phyloP scores from a whole-genome alignment of 2,329 filamentous ascomycete species.

The Exserohilum rostratum region DNA sequence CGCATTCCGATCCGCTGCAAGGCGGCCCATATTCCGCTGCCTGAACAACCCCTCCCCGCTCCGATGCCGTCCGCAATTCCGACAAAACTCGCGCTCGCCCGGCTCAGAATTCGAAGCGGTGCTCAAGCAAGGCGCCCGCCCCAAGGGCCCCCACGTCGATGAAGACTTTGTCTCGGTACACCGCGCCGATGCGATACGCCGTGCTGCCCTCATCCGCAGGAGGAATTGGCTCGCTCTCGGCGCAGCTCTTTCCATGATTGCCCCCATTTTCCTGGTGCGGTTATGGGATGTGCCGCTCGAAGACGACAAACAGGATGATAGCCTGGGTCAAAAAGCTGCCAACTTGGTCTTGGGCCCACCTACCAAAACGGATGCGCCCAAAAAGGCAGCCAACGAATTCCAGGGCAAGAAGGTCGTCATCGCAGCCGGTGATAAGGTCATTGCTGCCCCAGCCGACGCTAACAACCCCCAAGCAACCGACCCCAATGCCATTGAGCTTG shows the following conservation, averaged over 20 bases:
- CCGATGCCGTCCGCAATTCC: constrained; percentile 20
- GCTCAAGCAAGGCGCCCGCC: constrained; percentile 13
- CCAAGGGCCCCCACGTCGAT: constrained; percentile 20
- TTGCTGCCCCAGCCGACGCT: constrained; percentile 48
- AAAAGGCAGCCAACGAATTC: constrained; percentile 49
- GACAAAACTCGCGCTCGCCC: constrained; percentile 25
- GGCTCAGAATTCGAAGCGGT: constrained; percentile 22
- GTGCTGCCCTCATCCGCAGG: constrained; percentile 31
- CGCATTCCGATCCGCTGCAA: constrained; percentile 35
- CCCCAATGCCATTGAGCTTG: constrained; percentile 70
- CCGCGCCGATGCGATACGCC: constrained; percentile 40
- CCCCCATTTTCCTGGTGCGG: constrained; percentile 44
- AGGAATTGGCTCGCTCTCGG: constrained; percentile 45
- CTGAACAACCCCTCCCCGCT: constrained; percentile 26
- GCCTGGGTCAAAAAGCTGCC: constrained; percentile 27
- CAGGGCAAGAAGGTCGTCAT: constrained; percentile 63
- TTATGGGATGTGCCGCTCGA: constrained; percentile 38
- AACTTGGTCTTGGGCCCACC: constrained; percentile 35
- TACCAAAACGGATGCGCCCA: constrained; percentile 38
- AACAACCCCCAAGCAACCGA: constrained; percentile 41
- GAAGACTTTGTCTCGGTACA: constrained; percentile 43
- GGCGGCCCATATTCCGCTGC: constrained; percentile 39
- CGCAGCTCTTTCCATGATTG: constrained; percentile 45
- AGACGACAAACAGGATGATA: constrained; percentile 27
- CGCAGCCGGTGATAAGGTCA: constrained; percentile 67